Base-by-base conservation (phyloP, 1,284 basidiomycete genomes). In the Rhodotorula mucilaginosa region DNA sequence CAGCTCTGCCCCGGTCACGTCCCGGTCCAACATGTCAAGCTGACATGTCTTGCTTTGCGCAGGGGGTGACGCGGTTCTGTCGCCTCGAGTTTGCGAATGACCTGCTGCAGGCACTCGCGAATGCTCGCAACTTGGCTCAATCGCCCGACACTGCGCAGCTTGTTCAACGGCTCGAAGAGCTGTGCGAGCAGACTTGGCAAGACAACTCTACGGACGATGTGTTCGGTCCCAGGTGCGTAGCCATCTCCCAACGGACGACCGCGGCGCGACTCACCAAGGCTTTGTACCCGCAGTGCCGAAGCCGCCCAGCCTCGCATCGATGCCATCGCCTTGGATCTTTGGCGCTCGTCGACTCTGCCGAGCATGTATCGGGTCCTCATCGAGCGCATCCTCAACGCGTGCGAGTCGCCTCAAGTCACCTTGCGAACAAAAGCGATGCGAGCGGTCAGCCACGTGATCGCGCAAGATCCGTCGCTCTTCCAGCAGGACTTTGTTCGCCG, bases 401-500 rank as follows among this genome's bases (percentile, higher is more conserved):
- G 95, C 72, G 91, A 93, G 78, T 89, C 90, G 0, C 86, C 89
- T 3, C 86, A 88, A 4, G 92, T 96, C 34, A 91, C 90, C 76
- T 89, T 94, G 84, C 87, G 93, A 49, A 93, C 92, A 1, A 97
- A 97, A 79, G 94, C 93, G 0, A 83, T 97, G 56, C 86, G 90
- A 63, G 92, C 92, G 0, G 84, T 97, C 16, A 90, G 92, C 5
- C 87, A 90, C 77, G 90, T 97, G 44, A 87, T 96, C 44, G 90
- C 88, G 0, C 90, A 89, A 70, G 93, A 97, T 80, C 88, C 93
- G 0, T 88, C 86, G n/a, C 88, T 95, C 26, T 84, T 97, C 29
- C 85, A 87, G 10, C 83, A 87, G 72, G 61, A 61, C 21, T 68
- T 71, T 47, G 67, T 78, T 10, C 71, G 74, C 18, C 54, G 86